Evolutionary conservation across 2,329 filamentous ascomycete genomes (phyloP), one percentile per base, ranked within the genome.

Genomic region (Hortaea werneckii): DNA sequence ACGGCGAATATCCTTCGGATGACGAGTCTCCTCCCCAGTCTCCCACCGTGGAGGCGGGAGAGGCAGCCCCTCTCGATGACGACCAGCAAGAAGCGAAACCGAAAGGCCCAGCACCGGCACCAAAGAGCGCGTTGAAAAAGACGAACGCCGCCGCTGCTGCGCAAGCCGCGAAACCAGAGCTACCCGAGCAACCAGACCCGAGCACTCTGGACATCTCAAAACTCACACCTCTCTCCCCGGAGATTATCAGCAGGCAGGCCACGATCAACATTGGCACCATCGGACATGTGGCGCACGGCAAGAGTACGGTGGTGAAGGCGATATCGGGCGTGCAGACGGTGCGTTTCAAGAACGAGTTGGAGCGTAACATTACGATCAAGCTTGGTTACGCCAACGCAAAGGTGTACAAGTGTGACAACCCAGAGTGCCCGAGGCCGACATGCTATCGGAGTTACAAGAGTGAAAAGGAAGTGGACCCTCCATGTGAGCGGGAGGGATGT

Each of bases 311-410:
- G 42, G 92, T 98, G 61, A 98, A 98, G 78, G 92, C 92, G 61
- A 96, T 98, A 61, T 96, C 92, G 1, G 92, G 92, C 52, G 92
- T 98, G 54, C 92, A 98, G 78, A 98, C 92, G 12, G 92, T 98
- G 64, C 82, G 92, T 58, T 98, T 98, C 78, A 98, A 98, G 84
- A 98, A 96, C 75, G 92, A 98, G 73, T 74, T 95, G 72, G 94
- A 96, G 73, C 80, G 92, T 64, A 98, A 98, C 70, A 98, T 98
- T 64, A 98, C 92, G 62, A 98, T 98, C 77, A 98, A 98, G 81
- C 80, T 98, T 61, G 92, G 92, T 67, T 98, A 98, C 69, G 92
- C 92, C 67, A 98, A 98, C 69, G 92, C 92, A 61, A 96, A 98
- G 73, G 89, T 98, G 69, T 98, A 96, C 82, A 87, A 95, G 77